These are phyloP conservation scores for Candida germanica DNA, from an alignment of 805 yeast genomes.

Conservation along the genomic window DNA sequence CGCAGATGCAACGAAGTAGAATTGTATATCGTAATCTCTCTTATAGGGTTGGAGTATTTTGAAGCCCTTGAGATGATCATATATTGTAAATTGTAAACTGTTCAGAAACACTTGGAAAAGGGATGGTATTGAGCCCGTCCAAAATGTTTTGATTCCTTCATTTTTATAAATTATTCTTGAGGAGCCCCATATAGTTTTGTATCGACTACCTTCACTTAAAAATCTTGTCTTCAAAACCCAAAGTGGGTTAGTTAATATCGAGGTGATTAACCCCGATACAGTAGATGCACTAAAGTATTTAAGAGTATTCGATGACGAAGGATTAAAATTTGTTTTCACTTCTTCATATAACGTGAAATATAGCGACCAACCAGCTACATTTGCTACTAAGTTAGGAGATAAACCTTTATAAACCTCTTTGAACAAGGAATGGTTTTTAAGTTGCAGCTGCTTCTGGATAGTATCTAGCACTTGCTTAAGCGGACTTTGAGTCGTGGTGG, in stretches of 20 bases:
- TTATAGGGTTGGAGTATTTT: not conserved
- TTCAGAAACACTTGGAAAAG: slow-evolving; percentile 85
- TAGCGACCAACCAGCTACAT: slow-evolving; percentile 83
- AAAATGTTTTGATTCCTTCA: slow-evolving; percentile 63
- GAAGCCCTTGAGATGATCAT: slow-evolving; percentile 65
- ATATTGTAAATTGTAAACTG: slow-evolving; percentile 80
- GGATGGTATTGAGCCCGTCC: slow-evolving; percentile 74
- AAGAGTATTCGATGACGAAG: slow-evolving; percentile 12
- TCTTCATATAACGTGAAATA: slow-evolving; percentile 77
- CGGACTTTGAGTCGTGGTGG: slow-evolving; percentile 6
- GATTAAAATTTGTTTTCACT: slow-evolving; percentile 35
- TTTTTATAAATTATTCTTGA: slow-evolving; percentile 40
- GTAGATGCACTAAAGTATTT: slow-evolving; percentile 36
- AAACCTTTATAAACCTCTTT: slow-evolving; percentile 64
- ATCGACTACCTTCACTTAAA: slow-evolving; percentile 61
- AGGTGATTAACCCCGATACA: slow-evolving; percentile 70
- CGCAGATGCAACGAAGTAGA: slow-evolving; percentile 66
- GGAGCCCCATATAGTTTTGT: slow-evolving; percentile 58
- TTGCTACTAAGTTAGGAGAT: slow-evolving; percentile 77
- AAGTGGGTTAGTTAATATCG: slow-evolving; percentile 81
- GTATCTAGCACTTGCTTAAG: slow-evolving; percentile 1
- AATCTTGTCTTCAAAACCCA: slow-evolving; percentile 95
- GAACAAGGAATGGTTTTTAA: not conserved
- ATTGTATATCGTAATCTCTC: slow-evolving; percentile 29
- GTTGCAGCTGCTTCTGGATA: not conserved